A percentile compares a stretch with the other conserved stretches of the same genome.
These are phyloP conservation scores for Colletotrichum incanum DNA, from an alignment of 2,329 filamentous ascomycete species.

Conservation along the genomic window DNA sequence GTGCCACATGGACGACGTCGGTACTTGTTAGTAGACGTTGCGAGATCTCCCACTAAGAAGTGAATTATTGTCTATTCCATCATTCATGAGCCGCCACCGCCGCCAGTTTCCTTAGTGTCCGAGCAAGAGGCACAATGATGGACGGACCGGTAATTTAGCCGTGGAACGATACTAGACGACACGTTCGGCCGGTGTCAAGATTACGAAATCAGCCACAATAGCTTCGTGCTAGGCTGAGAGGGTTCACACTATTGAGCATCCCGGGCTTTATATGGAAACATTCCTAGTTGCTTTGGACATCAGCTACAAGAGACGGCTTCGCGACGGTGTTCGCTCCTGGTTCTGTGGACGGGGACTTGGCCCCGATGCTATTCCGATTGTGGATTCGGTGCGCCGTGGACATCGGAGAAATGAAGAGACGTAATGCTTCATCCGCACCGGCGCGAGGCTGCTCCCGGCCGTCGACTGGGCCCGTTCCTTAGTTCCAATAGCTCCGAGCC, in stretches of 20 bases:
- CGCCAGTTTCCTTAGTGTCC: slow-evolving; percentile 21
- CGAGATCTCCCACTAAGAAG: slow-evolving; percentile 25
- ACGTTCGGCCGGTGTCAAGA: slow-evolving; percentile 27
- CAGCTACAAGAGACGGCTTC: slow-evolving; percentile 14
- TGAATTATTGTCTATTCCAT: background rate
- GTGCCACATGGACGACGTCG: slow-evolving; percentile 18
- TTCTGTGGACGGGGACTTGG: background rate
- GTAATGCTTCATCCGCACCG: slow-evolving; percentile 4
- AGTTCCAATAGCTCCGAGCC: slow-evolving; percentile 19
- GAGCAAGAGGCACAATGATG: slow-evolving; percentile 13
- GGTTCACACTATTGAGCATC: slow-evolving; percentile 29
- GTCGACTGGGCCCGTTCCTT: background rate
- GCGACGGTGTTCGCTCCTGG: background rate
- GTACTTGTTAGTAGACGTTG: background rate
- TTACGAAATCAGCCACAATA: slow-evolving; percentile 19
- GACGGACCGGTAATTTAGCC: background rate
- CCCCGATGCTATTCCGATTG: background rate
- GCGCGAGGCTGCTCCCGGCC: slow-evolving; percentile 33
- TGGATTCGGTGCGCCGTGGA: background rate
- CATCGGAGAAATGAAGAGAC: slow-evolving; percentile 7
- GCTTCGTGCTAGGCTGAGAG: slow-evolving; percentile 7
- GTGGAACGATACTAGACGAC: background rate
- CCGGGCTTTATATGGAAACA: background rate
- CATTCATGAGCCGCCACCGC: slow-evolving; percentile 8
- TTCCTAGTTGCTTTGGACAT: background rate